Conservation (phyloP, 371 early-diverging fungal species). For the Lichtheimia corymbifera region DNA sequence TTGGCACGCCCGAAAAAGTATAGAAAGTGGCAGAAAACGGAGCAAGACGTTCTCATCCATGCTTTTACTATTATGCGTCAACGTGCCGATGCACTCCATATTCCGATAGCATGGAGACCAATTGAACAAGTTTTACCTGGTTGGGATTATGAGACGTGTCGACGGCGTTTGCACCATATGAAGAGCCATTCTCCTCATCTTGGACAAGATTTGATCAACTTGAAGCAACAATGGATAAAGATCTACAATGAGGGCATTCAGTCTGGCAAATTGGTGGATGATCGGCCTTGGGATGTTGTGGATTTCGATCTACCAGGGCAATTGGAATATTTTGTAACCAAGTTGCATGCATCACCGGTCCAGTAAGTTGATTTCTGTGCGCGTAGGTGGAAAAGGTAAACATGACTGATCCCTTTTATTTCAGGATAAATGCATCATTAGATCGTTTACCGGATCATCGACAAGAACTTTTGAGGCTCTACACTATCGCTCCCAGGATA, state of each 20-base stretch:
- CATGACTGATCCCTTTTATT: not conserved
- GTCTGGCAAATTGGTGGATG: constrained; percentile 12
- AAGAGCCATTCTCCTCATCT: not conserved
- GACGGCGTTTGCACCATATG: constrained; percentile 3
- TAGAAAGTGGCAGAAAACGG: constrained; percentile 9
- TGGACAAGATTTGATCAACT: not conserved
- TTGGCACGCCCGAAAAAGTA: not conserved
- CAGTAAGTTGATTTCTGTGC: not conserved
- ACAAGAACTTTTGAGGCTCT: not conserved
- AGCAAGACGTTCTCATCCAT: constrained; percentile 13
- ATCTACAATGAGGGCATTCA: constrained; percentile 14
- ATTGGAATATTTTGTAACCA: constrained; percentile 19
- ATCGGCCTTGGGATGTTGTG: constrained; percentile 18
- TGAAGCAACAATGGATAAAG: constrained; percentile 14
- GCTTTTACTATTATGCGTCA: constrained; percentile 18
- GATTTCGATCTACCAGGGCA: constrained; percentile 17
- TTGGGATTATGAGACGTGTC: constrained; percentile 2
- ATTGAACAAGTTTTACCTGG: constrained; percentile 13
- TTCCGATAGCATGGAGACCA: constrained; percentile 15
- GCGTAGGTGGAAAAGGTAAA: too few species aligned
- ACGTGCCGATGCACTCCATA: constrained; percentile 2
- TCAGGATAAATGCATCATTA: not conserved
- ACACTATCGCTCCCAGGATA: not conserved
- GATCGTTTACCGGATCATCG: not conserved
- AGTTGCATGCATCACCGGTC: not conserved